Evolutionary conservation across 192 early-diverging fungal species (phyloP), one percentile per base, ranked within the genome.

Genomic region (Mortierella alpina): DNA sequence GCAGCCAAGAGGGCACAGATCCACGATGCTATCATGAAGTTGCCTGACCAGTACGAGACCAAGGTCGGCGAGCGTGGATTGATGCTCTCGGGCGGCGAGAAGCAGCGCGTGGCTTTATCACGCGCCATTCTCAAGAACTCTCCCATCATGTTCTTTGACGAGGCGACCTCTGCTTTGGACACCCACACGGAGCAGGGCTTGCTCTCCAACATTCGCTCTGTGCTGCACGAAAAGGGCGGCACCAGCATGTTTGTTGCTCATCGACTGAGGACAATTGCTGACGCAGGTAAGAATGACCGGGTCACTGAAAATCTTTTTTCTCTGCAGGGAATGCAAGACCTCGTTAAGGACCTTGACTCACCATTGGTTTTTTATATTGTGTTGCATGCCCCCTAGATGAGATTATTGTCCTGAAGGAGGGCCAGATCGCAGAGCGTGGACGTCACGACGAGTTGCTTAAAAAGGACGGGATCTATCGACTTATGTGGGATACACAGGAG

Each of bases 221-320:
- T 96, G 0, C 80, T 96, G 17, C 92, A 92, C 15, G 84, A 88
- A 67, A 86, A 87, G 17, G 71, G 87, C 15, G 86, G 93, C 62
- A 98, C 98, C 7, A 95, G 94, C 56, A 88, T 99, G 10, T 96
- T 96, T 83, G 93, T 99, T 83, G 97, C 98, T 0, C 98, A 99
- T 75, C 86, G 97, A 5, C 77, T 99, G 75, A 86, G 92, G 44
- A 97, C 98, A 7, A 93, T 99, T 82, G 88, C 90, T 65, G 93
- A 96, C 73, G 95, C 93, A 50, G 89, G 89, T 88, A 87, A 57
- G 67, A 14, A 72, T 66, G 17, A 10, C 10, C 3, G 56, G 47
- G 0, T 10, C 14, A n/a, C 23, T 6, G 14, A 45, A n/a, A 17
- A n/a, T 56, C 3, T 31, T 31, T 31, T 31, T 31, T 31, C 3